These are phyloP conservation scores for Quercus bicolor DNA, from an alignment of 306 rosid species.

Conservation along the genomic window DNA sequence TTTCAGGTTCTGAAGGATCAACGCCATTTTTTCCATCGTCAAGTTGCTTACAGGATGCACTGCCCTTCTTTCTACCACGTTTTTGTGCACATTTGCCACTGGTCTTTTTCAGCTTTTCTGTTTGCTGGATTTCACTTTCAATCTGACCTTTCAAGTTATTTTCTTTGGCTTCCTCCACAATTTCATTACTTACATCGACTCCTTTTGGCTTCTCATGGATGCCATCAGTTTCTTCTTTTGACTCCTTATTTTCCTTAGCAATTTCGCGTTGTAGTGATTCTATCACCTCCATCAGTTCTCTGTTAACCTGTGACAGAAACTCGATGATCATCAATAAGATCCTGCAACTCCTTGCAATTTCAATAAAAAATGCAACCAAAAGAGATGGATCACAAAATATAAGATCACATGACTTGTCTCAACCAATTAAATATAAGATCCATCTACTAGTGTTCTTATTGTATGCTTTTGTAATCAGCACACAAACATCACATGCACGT, in stretches of 20 bases:
- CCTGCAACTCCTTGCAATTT: background rate
- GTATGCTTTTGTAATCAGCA: background rate
- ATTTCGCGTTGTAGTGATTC: slow-evolving; percentile 46
- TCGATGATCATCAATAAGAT: slow-evolving; percentile 1
- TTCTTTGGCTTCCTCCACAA: background rate
- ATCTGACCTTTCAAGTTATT: background rate
- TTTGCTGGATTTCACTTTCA: background rate
- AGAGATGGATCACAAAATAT: background rate
- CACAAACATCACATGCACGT: too few relatives aligned
- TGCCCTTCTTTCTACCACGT: background rate
- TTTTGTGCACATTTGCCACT: background rate
- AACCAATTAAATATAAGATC: background rate
- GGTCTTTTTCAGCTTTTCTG: background rate
- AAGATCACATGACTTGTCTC: background rate
- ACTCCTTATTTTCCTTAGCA: slow-evolving; percentile 32
- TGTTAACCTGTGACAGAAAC: slow-evolving; percentile 53
- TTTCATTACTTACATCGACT: background rate
- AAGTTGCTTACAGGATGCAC: background rate
- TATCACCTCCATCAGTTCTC: slow-evolving; percentile 52
- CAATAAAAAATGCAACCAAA: background rate
- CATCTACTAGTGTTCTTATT: background rate
- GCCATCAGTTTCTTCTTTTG: background rate
- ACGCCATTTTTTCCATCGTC: background rate
- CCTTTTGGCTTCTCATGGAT: background rate
- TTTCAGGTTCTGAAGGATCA: background rate